phyloP scores from a whole-genome alignment of 1,284 basidiomycete species.

The Papiliotrema terrestris region DNA sequence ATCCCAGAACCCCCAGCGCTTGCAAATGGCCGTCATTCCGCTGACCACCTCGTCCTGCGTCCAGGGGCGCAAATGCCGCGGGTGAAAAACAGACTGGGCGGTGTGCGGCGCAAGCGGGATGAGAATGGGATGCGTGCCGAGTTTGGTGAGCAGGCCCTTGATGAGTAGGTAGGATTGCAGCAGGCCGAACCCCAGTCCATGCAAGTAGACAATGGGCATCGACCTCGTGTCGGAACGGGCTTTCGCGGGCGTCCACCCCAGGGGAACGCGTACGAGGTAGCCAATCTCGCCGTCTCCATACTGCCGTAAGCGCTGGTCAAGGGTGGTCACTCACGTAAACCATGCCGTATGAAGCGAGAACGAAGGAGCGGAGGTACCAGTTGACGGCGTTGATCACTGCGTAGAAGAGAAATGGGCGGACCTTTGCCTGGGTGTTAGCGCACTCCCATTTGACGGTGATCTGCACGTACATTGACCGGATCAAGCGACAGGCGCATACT shows the following conservation, averaged over 20 bases:
- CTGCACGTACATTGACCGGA: conserved; percentile 60
- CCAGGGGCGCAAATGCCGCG: conserved; percentile 66
- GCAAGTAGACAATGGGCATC: conserved; percentile 75
- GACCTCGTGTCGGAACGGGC: conserved; percentile 42
- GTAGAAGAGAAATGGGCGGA: conserved; percentile 72
- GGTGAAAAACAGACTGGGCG: conserved; percentile 76
- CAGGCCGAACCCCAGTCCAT: conserved; percentile 80
- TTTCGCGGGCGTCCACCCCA: conserved; percentile 58
- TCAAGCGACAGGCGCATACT: conserved; percentile 76
- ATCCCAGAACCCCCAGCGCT: conserved; percentile 61
- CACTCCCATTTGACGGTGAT: not conserved
- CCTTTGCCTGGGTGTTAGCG: conserved; percentile 18
- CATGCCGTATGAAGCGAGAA: conserved; percentile 36
- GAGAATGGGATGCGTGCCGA: conserved; percentile 69
- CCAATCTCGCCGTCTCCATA: conserved; percentile 50
- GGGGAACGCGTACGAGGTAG: conserved; percentile 70
- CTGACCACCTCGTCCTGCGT: conserved; percentile 59
- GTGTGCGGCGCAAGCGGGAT: conserved; percentile 79
- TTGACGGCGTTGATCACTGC: conserved; percentile 58
- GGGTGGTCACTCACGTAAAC: conserved; percentile 15
- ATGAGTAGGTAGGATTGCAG: conserved; percentile 50
- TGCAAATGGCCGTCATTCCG: conserved; percentile 59
- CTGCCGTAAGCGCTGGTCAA: conserved; percentile 11
- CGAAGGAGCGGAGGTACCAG: conserved; percentile 26
- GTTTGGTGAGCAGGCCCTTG: conserved; percentile 44